These are phyloP conservation scores for Aspergillus pseudoglaucus DNA, from an alignment of 2,329 filamentous ascomycete genomes.

Conservation along the genomic window DNA sequence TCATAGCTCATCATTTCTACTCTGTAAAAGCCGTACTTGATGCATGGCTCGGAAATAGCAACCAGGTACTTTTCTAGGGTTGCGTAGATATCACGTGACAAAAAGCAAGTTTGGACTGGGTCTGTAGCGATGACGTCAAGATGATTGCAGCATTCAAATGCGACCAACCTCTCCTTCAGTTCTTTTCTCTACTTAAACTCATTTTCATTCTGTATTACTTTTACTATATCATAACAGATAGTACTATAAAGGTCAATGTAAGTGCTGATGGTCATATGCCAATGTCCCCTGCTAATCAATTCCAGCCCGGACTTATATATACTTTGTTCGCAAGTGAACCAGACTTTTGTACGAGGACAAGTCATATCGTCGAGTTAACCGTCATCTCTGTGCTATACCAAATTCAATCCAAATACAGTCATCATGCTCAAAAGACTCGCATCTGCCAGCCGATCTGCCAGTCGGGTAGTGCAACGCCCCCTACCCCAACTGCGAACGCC, in stretches of 20 bases:
- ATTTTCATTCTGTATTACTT: not conserved
- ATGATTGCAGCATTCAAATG: not conserved
- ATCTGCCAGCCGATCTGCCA: conserved; percentile 1
- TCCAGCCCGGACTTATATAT: too few species aligned
- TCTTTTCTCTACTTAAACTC: not conserved
- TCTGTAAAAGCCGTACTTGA: not conserved
- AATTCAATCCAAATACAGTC: too few species aligned
- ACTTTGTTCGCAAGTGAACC: too few species aligned
- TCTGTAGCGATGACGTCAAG: not conserved
- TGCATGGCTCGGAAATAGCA: not conserved
- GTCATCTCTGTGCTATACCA: not conserved
- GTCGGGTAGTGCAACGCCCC: conserved; percentile 1
- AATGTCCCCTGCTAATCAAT: too few species aligned
- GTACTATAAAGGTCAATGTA: too few species aligned
- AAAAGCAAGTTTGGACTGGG: not conserved
- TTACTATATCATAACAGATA: too few species aligned
- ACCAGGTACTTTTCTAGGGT: not conserved
- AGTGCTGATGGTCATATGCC: too few species aligned
- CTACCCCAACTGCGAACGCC: conserved; percentile 1
- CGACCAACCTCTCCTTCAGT: not conserved
- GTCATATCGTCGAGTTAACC: not conserved
- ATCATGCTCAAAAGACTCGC: conserved; percentile 4
- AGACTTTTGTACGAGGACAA: too few species aligned
- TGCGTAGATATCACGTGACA: not conserved
- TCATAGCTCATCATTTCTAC: too few species aligned